Evolutionary conservation across 768 basidiomycete species (phyloP).

Genomic region (Tricholoma terreum): DNA sequence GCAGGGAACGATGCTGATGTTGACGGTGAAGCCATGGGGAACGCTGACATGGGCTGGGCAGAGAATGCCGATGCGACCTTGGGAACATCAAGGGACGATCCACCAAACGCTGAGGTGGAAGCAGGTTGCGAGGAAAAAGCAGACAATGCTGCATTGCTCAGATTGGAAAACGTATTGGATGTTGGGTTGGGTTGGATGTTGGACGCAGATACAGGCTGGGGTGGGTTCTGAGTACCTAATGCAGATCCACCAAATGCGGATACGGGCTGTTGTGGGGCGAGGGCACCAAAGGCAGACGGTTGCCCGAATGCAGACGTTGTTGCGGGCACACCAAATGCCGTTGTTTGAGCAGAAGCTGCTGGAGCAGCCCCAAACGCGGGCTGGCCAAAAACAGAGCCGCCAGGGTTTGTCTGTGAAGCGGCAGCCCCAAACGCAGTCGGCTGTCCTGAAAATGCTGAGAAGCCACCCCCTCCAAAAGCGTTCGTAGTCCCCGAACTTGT

Average conservation of each 20-base stretch:
- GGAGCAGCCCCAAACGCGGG: constrained; percentile 25
- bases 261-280: constrained; percentile 5
- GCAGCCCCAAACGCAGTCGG: constrained; percentile 41
- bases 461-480: constrained; percentile 39
- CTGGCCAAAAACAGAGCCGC: constrained; percentile 29
- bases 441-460: constrained; percentile 50
- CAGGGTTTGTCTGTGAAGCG: constrained; percentile 25
- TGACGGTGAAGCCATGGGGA: constrained; percentile 20
- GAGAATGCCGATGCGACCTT: constrained; percentile 8
- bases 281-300: constrained; percentile 16
- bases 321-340: constrained; percentile 24
- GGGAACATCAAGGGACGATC: not conserved
- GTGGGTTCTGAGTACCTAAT: constrained; percentile 16
- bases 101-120: constrained; percentile 5
- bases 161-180: constrained; percentile 8
- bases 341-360: constrained; percentile 13
- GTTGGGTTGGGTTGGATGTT: not conserved
- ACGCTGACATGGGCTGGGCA: constrained; percentile 17
- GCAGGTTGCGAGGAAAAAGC: constrained; percentile 9
- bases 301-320: constrained; percentile 5
- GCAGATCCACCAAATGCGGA: constrained; percentile 21
- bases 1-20: constrained; percentile 6
- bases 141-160: constrained; percentile 1
- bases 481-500: constrained; percentile 25
- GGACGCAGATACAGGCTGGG: constrained; percentile 14